Base-by-base conservation (phyloP, 2,329 filamentous ascomycete genomes). In the Microdochium paspali region DNA sequence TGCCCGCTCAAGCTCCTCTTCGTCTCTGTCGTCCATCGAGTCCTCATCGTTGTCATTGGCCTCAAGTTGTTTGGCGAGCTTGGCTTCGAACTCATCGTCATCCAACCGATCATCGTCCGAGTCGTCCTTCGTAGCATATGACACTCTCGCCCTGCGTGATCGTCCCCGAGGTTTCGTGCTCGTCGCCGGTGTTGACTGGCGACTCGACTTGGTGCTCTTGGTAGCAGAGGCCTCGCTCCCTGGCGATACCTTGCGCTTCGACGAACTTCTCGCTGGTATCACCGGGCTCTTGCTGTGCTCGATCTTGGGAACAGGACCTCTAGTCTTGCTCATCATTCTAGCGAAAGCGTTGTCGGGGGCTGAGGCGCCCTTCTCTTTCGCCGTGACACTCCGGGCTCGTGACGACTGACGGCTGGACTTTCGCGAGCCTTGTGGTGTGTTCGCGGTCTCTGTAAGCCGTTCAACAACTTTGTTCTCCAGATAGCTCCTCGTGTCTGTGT, bases 21-120 rank as follows among this genome's bases (percentile, higher is more conserved):
- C 65, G 1, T 73, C 68, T 31, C 72, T 58, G 0, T 58, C 56
- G 12, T 62, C 58, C 18, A 60, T 49, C 2, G 66, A 58, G 12
- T 40, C 18, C 10, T 20, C 12, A 21, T 40, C 35, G 18, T 40
- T 21, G 12, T 21, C 35, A 0, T 67, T 63, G 0, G 63, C 59
- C 1, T 73, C 67, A 23, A 82, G 66, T 50, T 85, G 80, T 2
- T 81, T 71, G 5, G 86, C 84, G 1, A 95, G 71, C 53, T 85
- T 85, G 0, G 81, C 76, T 62, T 95, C 90, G 58, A 93, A 97
- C 53, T 88, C 84, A 25, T 85, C 79, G 53, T 97, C 91, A 5
- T 85, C 90, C 10, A 96, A 69, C 52, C 68, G 65, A 47, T 81
- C 77, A 25, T 80, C 76, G 32, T 83, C 79, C 1, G 77, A 77